Conservation (phyloP, 2,329 filamentous ascomycete species). For the Ceratocystis colombiana region DNA sequence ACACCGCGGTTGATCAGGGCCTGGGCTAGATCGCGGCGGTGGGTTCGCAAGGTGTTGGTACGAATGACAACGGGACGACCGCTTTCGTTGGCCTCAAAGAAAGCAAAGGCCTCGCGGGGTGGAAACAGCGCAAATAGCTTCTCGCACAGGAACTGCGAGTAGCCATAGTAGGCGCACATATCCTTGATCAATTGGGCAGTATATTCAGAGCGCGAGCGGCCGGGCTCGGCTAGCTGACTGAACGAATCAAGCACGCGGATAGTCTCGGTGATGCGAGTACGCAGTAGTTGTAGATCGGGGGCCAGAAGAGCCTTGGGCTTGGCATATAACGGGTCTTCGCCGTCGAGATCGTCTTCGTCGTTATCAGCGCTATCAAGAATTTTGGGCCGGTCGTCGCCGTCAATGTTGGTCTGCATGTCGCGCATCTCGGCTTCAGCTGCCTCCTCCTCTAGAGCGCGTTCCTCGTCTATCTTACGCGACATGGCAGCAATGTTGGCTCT, state of each 20-base stretch:
- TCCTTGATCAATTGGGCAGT: conserved; percentile 78
- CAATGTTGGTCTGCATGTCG: conserved; percentile 91
- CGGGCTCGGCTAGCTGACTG: conserved; percentile 65
- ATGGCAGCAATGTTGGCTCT: conserved; percentile 93
- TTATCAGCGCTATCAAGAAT: conserved; percentile 47
- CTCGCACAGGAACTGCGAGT: conserved; percentile 86
- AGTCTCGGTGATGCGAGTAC: conserved; percentile 83
- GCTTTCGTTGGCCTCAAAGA: conserved; percentile 98
- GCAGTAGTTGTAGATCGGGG: conserved; percentile 80
- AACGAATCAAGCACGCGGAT: conserved; percentile 88
- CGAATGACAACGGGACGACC: conserved; percentile 88
- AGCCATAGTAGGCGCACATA: conserved; percentile 93
- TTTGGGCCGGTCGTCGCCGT: conserved; percentile 55
- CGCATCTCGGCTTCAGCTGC: conserved; percentile 78
- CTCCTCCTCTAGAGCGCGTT: conserved; percentile 66
- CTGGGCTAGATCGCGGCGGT: conserved; percentile 73
- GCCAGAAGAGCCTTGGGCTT: conserved; percentile 59
- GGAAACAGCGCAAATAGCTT: conserved; percentile 91
- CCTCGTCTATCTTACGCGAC: conserved; percentile 69
- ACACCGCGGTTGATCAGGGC: conserved; percentile 92
- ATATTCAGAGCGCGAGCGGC: conserved; percentile 78
- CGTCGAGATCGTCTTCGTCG: conserved; percentile 48
- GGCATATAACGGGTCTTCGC: conserved; percentile 48
- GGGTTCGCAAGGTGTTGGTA: conserved; percentile 82
- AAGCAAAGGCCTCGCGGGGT: conserved; percentile 87